Evolutionary conservation across 352 stramenopile genomes (phyloP).

Genomic region (Aphanomyces stellatus): DNA sequence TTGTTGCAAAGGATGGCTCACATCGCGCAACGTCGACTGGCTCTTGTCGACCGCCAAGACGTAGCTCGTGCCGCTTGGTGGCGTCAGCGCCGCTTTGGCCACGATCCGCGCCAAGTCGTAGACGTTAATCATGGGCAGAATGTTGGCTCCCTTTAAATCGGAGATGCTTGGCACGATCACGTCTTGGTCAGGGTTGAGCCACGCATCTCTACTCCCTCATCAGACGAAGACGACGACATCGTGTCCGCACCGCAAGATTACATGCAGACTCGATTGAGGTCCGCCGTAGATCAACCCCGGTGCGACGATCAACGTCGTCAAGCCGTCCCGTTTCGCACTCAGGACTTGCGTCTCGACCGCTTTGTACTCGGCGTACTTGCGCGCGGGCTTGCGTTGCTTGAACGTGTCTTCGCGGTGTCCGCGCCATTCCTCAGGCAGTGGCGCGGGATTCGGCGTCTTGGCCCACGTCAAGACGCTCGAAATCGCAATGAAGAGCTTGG

Average conservation of each 20-base stretch:
- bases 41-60: slow-evolving; percentile 55
- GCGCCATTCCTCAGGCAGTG: slow-evolving; percentile 25
- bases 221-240: background rate
- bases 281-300: slow-evolving; percentile 71
- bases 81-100: slow-evolving; percentile 33
- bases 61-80: slow-evolving; percentile 42
- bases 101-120: slow-evolving; percentile 62
- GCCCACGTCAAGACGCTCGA: slow-evolving; percentile 75
- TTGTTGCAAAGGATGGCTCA: slow-evolving; percentile 16
- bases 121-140: slow-evolving; percentile 78
- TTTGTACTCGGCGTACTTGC: slow-evolving; percentile 67
- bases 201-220: slow-evolving; percentile 35
- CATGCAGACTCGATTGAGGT: slow-evolving; percentile 48
- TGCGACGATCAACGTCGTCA: slow-evolving; percentile 68
- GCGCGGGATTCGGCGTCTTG: slow-evolving; percentile 49
- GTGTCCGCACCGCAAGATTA: slow-evolving; percentile 35
- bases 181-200: slow-evolving; percentile 47
- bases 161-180: slow-evolving; percentile 50
- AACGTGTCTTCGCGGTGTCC: slow-evolving; percentile 67
- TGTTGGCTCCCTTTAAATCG: slow-evolving; percentile 35
- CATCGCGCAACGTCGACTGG: slow-evolving; percentile 44
- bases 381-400: slow-evolving; percentile 62
- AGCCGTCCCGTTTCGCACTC: slow-evolving; percentile 49
- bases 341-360: slow-evolving; percentile 77
- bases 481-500: slow-evolving; percentile 62